Base-by-base conservation (phyloP, 164 flowering plant genomes). In the Liquidambar formosana region DNA sequence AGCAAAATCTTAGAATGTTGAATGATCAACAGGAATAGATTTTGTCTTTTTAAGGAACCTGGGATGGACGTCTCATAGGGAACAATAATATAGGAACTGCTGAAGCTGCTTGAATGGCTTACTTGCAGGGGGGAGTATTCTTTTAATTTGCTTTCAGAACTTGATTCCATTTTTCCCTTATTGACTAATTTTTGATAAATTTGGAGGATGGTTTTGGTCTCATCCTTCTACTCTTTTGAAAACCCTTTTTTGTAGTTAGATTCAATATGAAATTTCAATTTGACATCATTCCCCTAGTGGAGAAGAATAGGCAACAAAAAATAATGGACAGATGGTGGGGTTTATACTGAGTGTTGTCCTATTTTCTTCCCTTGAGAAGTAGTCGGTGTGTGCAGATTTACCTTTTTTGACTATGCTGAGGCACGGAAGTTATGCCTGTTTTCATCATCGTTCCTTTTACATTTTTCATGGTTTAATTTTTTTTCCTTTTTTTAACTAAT, bases 1-100 rank as follows among this genome's bases (percentile, higher is more conserved):
- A 41, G 83, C 82, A 11, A 82, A 85, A 84, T 77, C 46, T 18
- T 87, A 77, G 48, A 57, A 49, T 43, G 25, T 33, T 10, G 21
- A 13, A 65, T 53, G 65, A 19, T 53, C 10, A 14, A 22, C n/a
- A 21, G 1, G 23, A 12, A 13, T n/a, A 9, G 51, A 4, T 13
- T 13, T 4, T 9, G 10, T 58, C 22, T 54, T 58, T 52, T 6
- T 58, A 44, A 8, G 60, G 59, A 46, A 28, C 12, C 19, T 43
- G 43, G 58, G 56, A 56, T 44, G 48, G 41, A 28, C 58, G 9
- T 48, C 21, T 49, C 18, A 64, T 26, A 49, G 59, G 70, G 33
- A 71, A 48, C 61, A 77, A 73, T 77, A 77, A 77, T 46, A 60
- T 63, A 73, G 77, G 48, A 71, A 66, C 56, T 22, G 26, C 51